Evolutionary conservation across 108 stramenopile species (phyloP).

Genomic region (Seminavis robusta): DNA sequence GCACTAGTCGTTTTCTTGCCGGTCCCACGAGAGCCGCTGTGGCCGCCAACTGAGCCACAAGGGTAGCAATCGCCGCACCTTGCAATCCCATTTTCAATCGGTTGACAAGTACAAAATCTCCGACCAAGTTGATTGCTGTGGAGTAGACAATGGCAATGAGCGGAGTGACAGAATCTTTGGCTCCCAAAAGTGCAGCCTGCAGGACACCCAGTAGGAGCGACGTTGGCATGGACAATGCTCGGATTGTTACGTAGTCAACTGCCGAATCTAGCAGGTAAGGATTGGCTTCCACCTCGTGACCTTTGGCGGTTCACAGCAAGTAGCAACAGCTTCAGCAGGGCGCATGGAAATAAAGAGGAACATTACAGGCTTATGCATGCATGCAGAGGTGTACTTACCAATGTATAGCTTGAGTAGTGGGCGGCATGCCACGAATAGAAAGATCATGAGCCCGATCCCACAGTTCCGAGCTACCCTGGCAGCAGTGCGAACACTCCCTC

Average conservation of each 20-base stretch:
- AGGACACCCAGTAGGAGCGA: constrained; percentile 71
- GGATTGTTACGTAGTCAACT: constrained; percentile 77
- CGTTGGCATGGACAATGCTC: constrained; percentile 83
- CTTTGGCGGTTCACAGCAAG: too few relatives aligned
- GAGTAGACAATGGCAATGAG: constrained; percentile 70
- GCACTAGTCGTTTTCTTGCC: constrained; percentile 53
- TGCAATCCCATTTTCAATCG: constrained; percentile 60
- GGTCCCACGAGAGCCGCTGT: constrained; percentile 65
- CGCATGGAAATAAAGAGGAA: too few relatives aligned
- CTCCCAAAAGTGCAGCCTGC: constrained; percentile 78
- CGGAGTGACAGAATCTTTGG: constrained; percentile 83
- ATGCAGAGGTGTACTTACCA: too few relatives aligned
- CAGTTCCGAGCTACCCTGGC: constrained; percentile 54
- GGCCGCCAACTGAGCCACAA: constrained; percentile 67
- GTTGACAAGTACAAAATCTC: constrained; percentile 73
- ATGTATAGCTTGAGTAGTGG: constrained; percentile 77
- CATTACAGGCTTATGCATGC: too few relatives aligned
- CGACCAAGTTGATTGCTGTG: constrained; percentile 64
- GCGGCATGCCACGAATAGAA: constrained; percentile 51
- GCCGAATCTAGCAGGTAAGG: constrained; percentile 72
- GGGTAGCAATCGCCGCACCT: constrained; percentile 83
- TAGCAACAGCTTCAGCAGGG: too few relatives aligned
- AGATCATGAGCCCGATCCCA: constrained; percentile 70
- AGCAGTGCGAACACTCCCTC: constrained; percentile 79
- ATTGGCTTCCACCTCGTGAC: constrained; percentile 50